Base-by-base conservation (phyloP, 192 early-diverging fungal species). In the Linnemannia exigua region DNA sequence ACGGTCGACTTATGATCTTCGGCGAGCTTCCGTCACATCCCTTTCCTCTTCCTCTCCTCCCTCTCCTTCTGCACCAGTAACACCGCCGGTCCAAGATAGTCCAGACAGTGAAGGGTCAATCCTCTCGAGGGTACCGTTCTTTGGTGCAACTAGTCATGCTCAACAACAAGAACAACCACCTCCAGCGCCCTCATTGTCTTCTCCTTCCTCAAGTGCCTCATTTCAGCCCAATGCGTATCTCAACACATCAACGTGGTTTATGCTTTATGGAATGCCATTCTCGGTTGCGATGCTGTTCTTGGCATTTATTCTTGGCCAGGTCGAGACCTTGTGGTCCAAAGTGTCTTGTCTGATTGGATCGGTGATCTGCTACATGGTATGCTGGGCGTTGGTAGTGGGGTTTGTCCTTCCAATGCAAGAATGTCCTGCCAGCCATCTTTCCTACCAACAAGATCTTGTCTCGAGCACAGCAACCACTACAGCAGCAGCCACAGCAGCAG, bases 231-330 rank as follows among this genome's bases (percentile, higher is more conserved):
- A 63, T 31, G 58, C 58, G 12, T 70, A 28, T 25, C 37, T 81
- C 66, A 74, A 50, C 47, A 81, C 63, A 19, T 68, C 63, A n/a
- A 58, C 70, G 9, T 80, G 84, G 74, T 67, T 77, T 35, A 68
- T 77, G 67, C 47, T 80, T 36, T 85, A 85, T 25, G 82, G 72
- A 9, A 37, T 79, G 35, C 82, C 77, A 5, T 85, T 85, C 69
- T 70, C 82, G 31, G 54, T 75, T 0, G 74, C 73, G 3, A 69
- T 75, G 36, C 52, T 74, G 20, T 76, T 85, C 20, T 63, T 79
- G 73, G 72, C 76, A n/a, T 47, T 85, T 51, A 66, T 79, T 31
- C 36, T 79, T 17, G 75, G 77, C 0, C 46, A 48, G 5, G 74
- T 71, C 1, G 82, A 85, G 31, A 79, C 77, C 2, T 12, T 79